phyloP scores from a whole-genome alignment of 495 filamentous ascomycete species.

The Astrothelium macrocarpum region DNA sequence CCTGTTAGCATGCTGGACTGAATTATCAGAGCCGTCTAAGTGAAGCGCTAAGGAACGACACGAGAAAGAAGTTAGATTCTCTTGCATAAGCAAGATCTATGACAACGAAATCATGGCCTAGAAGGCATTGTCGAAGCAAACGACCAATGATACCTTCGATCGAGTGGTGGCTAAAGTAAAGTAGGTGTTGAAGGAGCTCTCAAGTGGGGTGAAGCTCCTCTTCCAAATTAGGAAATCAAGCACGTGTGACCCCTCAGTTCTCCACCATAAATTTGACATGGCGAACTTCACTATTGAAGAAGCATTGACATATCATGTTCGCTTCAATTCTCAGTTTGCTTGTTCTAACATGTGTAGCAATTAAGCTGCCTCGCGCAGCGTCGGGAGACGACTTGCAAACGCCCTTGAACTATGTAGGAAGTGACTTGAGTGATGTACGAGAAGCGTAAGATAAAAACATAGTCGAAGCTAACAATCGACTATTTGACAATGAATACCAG shows the following conservation, averaged over 20 bases:
- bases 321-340: background rate
- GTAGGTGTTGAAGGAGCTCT: too few species aligned
- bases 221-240: background rate
- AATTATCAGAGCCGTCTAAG: too few species aligned
- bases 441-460: background rate
- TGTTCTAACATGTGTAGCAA: background rate
- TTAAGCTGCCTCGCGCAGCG: background rate
- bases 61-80: too few species aligned
- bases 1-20: too few species aligned
- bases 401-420: background rate
- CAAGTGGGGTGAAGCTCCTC: background rate
- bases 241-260: background rate
- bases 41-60: too few species aligned
- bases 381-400: background rate
- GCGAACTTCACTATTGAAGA: background rate
- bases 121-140: too few species aligned
- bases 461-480: background rate
- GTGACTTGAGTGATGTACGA: background rate
- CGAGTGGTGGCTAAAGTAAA: too few species aligned
- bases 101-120: too few species aligned
- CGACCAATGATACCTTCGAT: too few species aligned
- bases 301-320: background rate
- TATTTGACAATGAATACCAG: constrained; percentile 25
- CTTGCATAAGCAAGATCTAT: too few species aligned
- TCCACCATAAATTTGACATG: too few species aligned